Conservation (phyloP, 495 filamentous ascomycete genomes). For the Polyplosphaeria fusca region DNA sequence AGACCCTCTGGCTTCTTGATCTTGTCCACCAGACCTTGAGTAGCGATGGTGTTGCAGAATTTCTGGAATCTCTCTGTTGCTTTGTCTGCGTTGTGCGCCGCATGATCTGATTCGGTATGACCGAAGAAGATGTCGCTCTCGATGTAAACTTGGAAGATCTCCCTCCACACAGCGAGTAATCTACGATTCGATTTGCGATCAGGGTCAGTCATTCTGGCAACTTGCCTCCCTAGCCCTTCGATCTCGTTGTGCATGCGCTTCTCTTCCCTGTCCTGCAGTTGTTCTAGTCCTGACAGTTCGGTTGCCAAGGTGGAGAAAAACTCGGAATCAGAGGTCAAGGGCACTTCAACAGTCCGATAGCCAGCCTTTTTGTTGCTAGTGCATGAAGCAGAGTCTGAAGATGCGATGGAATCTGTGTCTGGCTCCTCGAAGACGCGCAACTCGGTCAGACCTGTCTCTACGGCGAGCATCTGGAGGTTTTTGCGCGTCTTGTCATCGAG, state of each 20-base stretch:
- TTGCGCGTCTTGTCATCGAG: constrained; percentile 53
- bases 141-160: constrained; percentile 68
- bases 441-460: constrained; percentile 30
- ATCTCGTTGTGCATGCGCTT: constrained; percentile 54
- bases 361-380: background rate
- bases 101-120: constrained; percentile 57
- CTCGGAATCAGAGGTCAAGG: constrained; percentile 61
- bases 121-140: constrained; percentile 73
- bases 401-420: constrained; percentile 3
- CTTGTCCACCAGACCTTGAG: constrained; percentile 48
- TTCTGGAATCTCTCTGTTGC: constrained; percentile 41
- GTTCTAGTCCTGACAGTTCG: constrained; percentile 59
- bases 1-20: constrained; percentile 60
- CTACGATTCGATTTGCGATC: constrained; percentile 50
- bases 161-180: constrained; percentile 69
- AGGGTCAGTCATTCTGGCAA: constrained; percentile 59
- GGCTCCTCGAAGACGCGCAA: constrained; percentile 29
- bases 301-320: constrained; percentile 65
- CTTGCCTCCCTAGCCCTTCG: constrained; percentile 50
- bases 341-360: constrained; percentile 55
- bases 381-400: background rate
- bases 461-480: constrained; percentile 51
- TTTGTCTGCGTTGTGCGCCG: constrained; percentile 54
- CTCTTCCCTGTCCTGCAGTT: constrained; percentile 57
- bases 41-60: constrained; percentile 36